Conservation (phyloP, 2,329 filamentous ascomycete species). For the Coleophoma eucalyptorum region DNA sequence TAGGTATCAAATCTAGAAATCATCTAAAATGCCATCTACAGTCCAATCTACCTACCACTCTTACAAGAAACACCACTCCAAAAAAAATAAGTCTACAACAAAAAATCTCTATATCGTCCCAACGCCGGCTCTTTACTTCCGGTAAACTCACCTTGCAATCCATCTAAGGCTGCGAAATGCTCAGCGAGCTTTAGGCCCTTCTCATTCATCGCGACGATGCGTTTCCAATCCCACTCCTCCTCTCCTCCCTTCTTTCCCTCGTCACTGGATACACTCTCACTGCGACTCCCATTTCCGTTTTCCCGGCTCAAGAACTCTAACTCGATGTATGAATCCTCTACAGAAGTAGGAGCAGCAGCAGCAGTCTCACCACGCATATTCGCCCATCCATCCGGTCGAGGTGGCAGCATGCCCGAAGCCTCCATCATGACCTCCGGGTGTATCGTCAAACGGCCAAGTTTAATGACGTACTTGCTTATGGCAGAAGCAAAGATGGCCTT, state of each 20-base stretch:
- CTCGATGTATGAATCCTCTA: not conserved
- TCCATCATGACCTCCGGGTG: slow-evolving; percentile 74
- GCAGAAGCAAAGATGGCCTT: slow-evolving; percentile 68
- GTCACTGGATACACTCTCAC: not conserved
- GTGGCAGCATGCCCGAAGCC: slow-evolving; percentile 70
- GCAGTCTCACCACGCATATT: slow-evolving; percentile 22
- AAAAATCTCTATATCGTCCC: slow-evolving; percentile 26
- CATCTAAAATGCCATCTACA: too few species aligned
- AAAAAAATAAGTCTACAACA: slow-evolving; percentile 12
- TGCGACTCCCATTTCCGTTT: slow-evolving; percentile 11
- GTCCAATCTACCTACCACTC: too few species aligned
- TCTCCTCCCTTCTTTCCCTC: slow-evolving; percentile 4
- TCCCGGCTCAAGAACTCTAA: slow-evolving; percentile 2
- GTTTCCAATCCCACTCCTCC: slow-evolving; percentile 51
- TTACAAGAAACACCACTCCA: too few species aligned
- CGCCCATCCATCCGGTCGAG: slow-evolving; percentile 63
- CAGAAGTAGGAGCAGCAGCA: not conserved
- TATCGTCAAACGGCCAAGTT: slow-evolving; percentile 78
- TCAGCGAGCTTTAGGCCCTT: slow-evolving; percentile 51
- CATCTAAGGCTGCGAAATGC: slow-evolving; percentile 55
- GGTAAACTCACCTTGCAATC: slow-evolving; percentile 34
- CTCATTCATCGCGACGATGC: slow-evolving; percentile 50
- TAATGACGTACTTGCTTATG: slow-evolving; percentile 78
- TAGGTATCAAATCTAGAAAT: too few species aligned
- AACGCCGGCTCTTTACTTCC: slow-evolving; percentile 25